Conservation (phyloP, 1,284 basidiomycete genomes). For the Malassezia globosa region DNA sequence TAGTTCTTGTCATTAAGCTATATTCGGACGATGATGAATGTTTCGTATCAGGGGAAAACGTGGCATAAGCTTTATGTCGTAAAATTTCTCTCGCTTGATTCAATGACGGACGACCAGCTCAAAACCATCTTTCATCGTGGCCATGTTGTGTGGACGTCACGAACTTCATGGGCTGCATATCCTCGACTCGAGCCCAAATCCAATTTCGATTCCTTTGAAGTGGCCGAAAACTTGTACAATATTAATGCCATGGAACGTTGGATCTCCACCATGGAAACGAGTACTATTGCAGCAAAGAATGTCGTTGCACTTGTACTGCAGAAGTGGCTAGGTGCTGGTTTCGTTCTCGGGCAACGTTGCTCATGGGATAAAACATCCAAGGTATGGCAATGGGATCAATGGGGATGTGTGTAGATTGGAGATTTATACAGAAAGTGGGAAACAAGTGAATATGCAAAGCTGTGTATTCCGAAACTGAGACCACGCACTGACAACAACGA, state of each 20-base stretch:
- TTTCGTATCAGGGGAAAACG: conserved; percentile 17
- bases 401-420: conserved; percentile 29
- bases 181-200: conserved; percentile 57
- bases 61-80: conserved; percentile 31
- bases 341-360: conserved; percentile 32
- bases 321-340: conserved; percentile 29
- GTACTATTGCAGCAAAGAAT: conserved; percentile 71
- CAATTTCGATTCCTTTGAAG: conserved; percentile 46
- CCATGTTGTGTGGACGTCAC: conserved; percentile 58
- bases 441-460: too few relatives aligned
- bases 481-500: too few relatives aligned
- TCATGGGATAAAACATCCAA: conserved; percentile 9
- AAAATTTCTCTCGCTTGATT: conserved; percentile 63
- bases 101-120: conserved; percentile 61
- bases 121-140: conserved; percentile 26
- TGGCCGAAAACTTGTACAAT: conserved; percentile 69
- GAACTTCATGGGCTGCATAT: conserved; percentile 61
- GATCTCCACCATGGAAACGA: conserved; percentile 69
- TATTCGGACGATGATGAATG: conserved; percentile 54
- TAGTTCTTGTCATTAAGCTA: conserved; percentile 85
- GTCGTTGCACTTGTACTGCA: conserved; percentile 46
- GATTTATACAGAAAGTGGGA: too few relatives aligned
- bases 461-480: too few relatives aligned
- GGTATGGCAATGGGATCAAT: conserved; percentile 28
- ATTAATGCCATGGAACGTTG: conserved; percentile 67